These are phyloP conservation scores for Botrytis pseudocinerea DNA, from an alignment of 2,329 filamentous ascomycete genomes.

Conservation along the genomic window DNA sequence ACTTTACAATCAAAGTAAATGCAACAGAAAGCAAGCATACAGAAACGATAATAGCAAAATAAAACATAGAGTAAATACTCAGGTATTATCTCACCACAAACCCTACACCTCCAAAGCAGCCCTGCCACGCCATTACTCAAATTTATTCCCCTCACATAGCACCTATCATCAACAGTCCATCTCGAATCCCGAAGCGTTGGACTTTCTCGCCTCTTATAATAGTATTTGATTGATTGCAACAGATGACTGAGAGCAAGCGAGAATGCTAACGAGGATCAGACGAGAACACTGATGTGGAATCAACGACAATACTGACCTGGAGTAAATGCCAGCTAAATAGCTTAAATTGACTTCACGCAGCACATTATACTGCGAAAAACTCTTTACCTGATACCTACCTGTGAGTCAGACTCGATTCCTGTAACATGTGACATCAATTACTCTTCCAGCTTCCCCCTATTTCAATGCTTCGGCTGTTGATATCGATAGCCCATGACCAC, in stretches of 20 bases:
- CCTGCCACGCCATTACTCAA: too few relatives aligned
- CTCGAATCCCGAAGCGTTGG: too few relatives aligned
- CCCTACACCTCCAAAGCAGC: too few relatives aligned
- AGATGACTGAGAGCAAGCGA: too few relatives aligned
- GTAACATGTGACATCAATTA: not conserved
- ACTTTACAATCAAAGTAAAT: not conserved
- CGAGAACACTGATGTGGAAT: not conserved
- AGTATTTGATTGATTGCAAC: too few relatives aligned
- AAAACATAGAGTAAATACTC: too few relatives aligned
- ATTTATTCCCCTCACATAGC: too few relatives aligned
- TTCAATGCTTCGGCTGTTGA: not conserved
- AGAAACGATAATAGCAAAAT: too few relatives aligned
- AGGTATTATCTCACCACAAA: too few relatives aligned
- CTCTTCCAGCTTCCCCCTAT: not conserved
- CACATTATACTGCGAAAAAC: not conserved
- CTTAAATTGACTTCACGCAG: not conserved
- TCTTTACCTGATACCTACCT: not conserved
- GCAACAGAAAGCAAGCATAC: not conserved
- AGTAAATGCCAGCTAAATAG: not conserved
- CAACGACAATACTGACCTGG: not conserved
- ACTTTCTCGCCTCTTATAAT: too few relatives aligned
- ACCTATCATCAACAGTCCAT: too few relatives aligned
- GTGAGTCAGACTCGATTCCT: not conserved
- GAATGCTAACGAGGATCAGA: not conserved
- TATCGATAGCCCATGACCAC: not conserved